Evolutionary conservation across 208 protist species (phyloP), one percentile per base, ranked within the genome.

Genomic region (Leishmania mexicana): DNA sequence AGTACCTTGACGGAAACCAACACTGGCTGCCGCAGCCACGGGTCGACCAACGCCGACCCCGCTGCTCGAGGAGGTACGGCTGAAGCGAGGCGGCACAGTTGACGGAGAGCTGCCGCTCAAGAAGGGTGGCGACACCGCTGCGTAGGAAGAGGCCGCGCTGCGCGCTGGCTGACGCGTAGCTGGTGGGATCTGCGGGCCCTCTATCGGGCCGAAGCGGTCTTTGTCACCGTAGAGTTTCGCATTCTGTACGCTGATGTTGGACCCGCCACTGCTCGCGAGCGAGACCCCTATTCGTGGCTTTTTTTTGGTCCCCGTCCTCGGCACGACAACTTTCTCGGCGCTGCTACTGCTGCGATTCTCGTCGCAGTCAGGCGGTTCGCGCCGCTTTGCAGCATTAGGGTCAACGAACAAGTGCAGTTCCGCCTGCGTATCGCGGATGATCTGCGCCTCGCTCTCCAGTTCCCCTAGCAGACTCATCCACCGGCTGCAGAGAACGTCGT

Each of bases 141-240:
- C 1, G 60, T 57, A 70, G 19, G 54, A 60, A 13, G 60, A 40
- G 38, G 78, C 62, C 1, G 73, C 78, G 83, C 53, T 80, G 40
- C 75, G 80, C n/a, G 45, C 49, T 62, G 78, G 10, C 64, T 35
- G 70, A 60, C 21, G 70, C 72, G n/a, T 64, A 60, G 70, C 73
- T 38, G 73, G 45, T 28, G 64, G 49, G 51, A 67, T 40, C n/a
- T 64, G 68, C 42, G 87, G 90, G 1, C 90, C 89, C 11, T 87
- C 81, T 0, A 86, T 35, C 0, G 94, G 94, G 0, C 94, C 94
- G 86, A 97, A 97, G 80, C 94, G 92, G 81, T 97, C 94, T 71
- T 79, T 86, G 83, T 97, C 94, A 17, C 94, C 94, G 84, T 97
- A 97, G 2, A 94, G 82, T 28, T 81, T 75, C 68, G 93, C 54